Percentiles rank a stretch among this genome's conserved stretches.
Evolutionary conservation across 179 eudicot species (phyloP).

Genomic region (Drosera spatulata): DNA sequence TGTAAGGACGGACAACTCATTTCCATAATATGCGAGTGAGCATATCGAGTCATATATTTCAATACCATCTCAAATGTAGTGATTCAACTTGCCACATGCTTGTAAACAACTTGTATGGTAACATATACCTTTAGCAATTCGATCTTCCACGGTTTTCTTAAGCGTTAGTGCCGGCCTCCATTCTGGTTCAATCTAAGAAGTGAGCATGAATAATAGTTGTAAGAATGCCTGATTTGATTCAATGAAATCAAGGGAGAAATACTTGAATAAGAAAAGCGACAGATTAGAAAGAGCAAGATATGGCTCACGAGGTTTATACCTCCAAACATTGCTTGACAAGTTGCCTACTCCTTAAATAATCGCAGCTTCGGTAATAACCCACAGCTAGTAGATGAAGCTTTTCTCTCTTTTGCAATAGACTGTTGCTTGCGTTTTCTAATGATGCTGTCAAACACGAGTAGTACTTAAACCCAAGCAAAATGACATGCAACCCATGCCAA

Average conservation of each 20-base stretch:
- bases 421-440: conserved; percentile 31
- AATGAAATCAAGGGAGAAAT: too few relatives aligned
- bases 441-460: conserved; percentile 38
- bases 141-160: conserved; percentile 57
- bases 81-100: neutral
- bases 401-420: conserved; percentile 62
- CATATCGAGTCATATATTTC: too few relatives aligned
- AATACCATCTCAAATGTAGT: neutral
- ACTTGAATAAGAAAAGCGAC: neutral
- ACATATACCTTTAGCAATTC: conserved; percentile 38
- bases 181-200: conserved; percentile 54
- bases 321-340: conserved; percentile 59
- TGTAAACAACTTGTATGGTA: neutral
- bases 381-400: conserved; percentile 68
- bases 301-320: conserved; percentile 22
- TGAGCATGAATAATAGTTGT: neutral
- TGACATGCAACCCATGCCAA: neutral
- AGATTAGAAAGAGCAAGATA: neutral
- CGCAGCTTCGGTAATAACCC: conserved; percentile 66
- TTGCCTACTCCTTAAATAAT: conserved; percentile 53
- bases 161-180: conserved; percentile 60
- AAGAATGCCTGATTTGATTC: too few relatives aligned
- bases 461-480: neutral
- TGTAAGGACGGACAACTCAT: too few relatives aligned
- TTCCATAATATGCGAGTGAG: too few relatives aligned